A percentile compares a stretch with the other conserved stretches of the same genome.
phyloP scores from a whole-genome alignment of 1,284 basidiomycete species.

The Polyporus tsugae region DNA sequence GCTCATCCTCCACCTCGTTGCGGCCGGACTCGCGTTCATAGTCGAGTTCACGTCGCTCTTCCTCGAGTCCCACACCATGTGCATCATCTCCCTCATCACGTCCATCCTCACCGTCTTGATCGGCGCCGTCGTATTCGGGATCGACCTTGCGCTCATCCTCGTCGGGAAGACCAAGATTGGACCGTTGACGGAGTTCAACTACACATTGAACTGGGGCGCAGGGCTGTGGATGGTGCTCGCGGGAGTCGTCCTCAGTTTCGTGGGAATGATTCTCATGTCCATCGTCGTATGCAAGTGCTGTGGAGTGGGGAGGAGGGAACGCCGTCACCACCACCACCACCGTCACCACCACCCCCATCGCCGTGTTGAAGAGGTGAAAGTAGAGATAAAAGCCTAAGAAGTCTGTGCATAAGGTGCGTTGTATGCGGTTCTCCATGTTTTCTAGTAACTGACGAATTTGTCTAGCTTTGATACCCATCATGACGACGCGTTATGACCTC shows the following conservation, averaged over 20 bases:
- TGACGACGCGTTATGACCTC: background rate
- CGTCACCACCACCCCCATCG: background rate
- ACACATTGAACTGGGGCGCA: slow-evolving; percentile 67
- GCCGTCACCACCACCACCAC: slow-evolving; percentile 21
- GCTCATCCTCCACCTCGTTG: slow-evolving; percentile 72
- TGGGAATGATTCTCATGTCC: slow-evolving; percentile 64
- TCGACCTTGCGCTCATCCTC: slow-evolving; percentile 67
- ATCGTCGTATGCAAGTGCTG: slow-evolving; percentile 74
- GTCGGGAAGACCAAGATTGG: slow-evolving; percentile 55
- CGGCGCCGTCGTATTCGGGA: slow-evolving; percentile 60
- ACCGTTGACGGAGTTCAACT: slow-evolving; percentile 49
- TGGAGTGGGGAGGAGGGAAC: slow-evolving; percentile 46
- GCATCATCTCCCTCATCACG: slow-evolving; percentile 65
- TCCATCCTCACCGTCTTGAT: slow-evolving; percentile 63
- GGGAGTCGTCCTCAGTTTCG: slow-evolving; percentile 63
- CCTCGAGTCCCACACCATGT: slow-evolving; percentile 56
- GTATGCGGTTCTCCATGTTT: background rate
- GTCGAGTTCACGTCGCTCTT: slow-evolving; percentile 63
- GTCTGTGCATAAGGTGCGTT: background rate
- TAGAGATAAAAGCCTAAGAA: background rate
- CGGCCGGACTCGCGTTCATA: slow-evolving; percentile 63
- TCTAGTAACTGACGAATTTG: background rate
- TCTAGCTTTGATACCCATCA: background rate
- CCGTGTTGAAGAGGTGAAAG: slow-evolving; percentile 16
- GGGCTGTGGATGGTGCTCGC: slow-evolving; percentile 74